phyloP scores from a whole-genome alignment of 805 yeast genomes.

The Clavispora fructus region DNA sequence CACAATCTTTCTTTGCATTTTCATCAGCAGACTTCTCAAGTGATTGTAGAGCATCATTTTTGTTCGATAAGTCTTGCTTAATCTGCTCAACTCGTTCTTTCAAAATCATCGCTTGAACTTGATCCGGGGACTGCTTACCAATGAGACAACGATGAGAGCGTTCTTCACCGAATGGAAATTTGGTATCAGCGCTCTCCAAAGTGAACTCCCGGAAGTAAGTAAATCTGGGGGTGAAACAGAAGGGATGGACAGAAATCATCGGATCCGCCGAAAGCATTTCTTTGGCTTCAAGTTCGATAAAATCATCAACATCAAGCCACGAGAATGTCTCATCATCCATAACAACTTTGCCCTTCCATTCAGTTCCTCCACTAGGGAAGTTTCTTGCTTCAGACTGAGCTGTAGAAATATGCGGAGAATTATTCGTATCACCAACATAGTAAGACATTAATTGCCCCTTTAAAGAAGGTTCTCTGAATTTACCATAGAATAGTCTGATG shows the following conservation, averaged over 20 bases:
- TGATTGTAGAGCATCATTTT: conserved; percentile 5
- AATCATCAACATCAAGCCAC: conserved; percentile 80
- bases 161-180: conserved; percentile 57
- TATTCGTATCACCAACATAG: conserved; percentile 9
- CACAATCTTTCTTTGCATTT: not conserved
- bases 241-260: conserved; percentile 40
- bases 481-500: conserved; percentile 58
- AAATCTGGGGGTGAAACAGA: conserved; percentile 51
- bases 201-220: conserved; percentile 54
- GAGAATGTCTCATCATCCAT: conserved; percentile 25
- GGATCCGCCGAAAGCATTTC: conserved; percentile 39
- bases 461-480: conserved; percentile 51
- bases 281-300: conserved; percentile 57
- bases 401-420: not conserved
- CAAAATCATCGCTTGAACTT: conserved; percentile 46
- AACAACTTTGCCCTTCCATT: not conserved
- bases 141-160: conserved; percentile 62
- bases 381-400: not conserved
- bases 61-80: conserved; percentile 7
- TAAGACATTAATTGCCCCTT: conserved; percentile 18
- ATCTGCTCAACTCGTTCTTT: conserved; percentile 12
- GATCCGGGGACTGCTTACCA: conserved; percentile 49
- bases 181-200: conserved; percentile 35
- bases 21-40: conserved; percentile 9
- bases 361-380: not conserved